Conservation (phyloP, 1,284 basidiomycete genomes). For the Austropuccinia psidii region DNA sequence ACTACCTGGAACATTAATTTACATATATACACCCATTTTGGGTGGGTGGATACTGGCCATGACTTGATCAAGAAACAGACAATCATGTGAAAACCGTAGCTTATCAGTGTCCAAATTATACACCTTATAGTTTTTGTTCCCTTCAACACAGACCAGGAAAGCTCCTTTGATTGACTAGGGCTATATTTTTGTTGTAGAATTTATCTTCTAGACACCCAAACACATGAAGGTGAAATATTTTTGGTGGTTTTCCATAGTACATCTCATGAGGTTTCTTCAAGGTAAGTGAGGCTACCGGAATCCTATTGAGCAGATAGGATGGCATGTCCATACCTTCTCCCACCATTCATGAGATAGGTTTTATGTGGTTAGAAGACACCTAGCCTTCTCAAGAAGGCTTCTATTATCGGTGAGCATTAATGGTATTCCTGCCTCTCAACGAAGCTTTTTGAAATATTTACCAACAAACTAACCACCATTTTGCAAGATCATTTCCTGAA, state of each 20-base stretch:
- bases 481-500: background rate
- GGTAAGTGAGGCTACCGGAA: background rate
- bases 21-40: too few species aligned
- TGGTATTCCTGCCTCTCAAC: background rate
- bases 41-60: too few species aligned
- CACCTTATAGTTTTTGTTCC: background rate
- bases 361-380: background rate
- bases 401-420: background rate
- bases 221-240: background rate
- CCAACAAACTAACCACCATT: constrained; percentile 17
- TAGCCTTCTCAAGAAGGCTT: background rate
- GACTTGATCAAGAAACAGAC: too few species aligned
- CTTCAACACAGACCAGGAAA: background rate
- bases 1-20: too few species aligned
- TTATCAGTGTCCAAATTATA: too few species aligned
- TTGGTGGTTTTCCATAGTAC: background rate
- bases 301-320: background rate
- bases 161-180: background rate
- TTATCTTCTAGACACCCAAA: background rate
- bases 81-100: too few species aligned
- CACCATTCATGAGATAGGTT: background rate
- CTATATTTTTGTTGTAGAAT: background rate
- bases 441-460: background rate
- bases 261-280: background rate
- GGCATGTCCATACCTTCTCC: background rate